phyloP scores from a whole-genome alignment of 768 basidiomycete species.

The Epithele typhae region DNA sequence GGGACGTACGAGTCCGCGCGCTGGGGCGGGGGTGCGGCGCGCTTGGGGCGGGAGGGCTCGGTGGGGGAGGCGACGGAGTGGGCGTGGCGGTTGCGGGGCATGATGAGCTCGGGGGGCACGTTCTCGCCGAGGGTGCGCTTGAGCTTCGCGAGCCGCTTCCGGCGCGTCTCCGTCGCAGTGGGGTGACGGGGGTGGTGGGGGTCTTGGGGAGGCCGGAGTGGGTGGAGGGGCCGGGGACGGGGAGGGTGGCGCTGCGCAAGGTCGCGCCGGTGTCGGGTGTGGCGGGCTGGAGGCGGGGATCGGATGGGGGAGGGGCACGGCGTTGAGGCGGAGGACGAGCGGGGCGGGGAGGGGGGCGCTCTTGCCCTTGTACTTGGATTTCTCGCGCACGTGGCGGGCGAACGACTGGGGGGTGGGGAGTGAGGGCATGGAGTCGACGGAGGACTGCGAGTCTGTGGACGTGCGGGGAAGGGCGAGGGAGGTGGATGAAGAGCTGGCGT shows the following conservation, averaged over 20 bases:
- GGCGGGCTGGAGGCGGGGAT: slow-evolving; percentile 32
- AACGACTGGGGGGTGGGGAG: slow-evolving; percentile 14
- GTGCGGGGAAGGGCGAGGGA: slow-evolving; percentile 24
- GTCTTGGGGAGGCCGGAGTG: slow-evolving; percentile 10
- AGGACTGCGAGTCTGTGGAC: slow-evolving; percentile 1
- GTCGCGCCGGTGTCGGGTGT: slow-evolving; percentile 23
- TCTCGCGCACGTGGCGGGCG: slow-evolving; percentile 13
- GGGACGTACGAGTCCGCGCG: background rate
- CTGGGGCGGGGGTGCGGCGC: no score
- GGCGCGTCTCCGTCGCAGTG: slow-evolving; percentile 30
- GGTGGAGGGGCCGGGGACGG: slow-evolving; percentile 1
- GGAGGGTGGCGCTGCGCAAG: slow-evolving; percentile 2
- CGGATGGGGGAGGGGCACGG: slow-evolving; percentile 23
- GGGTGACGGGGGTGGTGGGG: slow-evolving; percentile 23
- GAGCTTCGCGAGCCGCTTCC: slow-evolving; percentile 56
- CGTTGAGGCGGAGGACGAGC: slow-evolving; percentile 29
- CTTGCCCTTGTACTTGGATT: slow-evolving; percentile 10
- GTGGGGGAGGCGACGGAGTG: background rate
- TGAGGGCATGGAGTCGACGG: background rate
- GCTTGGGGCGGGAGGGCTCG: background rate
- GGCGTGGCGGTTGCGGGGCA: slow-evolving; percentile 18
- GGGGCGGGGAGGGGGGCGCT: slow-evolving; percentile 20
- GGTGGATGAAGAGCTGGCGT: slow-evolving; percentile 11
- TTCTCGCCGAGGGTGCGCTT: slow-evolving; percentile 54
- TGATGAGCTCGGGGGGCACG: slow-evolving; percentile 52